phyloP scores from a whole-genome alignment of 108 stramenopile species.

The Cyclotella sp. region DNA sequence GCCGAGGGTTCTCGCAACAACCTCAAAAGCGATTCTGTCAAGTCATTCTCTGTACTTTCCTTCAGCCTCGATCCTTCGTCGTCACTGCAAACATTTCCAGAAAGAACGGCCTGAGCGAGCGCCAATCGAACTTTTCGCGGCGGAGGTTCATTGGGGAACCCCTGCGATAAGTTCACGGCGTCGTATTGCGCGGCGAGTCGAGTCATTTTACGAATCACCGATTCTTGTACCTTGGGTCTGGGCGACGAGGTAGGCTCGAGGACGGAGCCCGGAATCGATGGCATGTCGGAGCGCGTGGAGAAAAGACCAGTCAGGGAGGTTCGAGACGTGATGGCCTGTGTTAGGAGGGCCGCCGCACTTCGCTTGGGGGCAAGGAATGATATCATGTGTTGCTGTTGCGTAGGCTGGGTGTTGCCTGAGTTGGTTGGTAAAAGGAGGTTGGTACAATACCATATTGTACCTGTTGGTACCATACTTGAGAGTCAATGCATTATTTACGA shows the following conservation, averaged over 20 bases:
- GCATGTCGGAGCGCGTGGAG: background rate
- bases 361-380: background rate
- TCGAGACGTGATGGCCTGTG: background rate
- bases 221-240: constrained; percentile 55
- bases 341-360: constrained; percentile 7
- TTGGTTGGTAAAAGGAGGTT: too few species aligned
- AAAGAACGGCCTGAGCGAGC: constrained; percentile 61
- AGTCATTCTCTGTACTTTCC: constrained; percentile 13
- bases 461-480: too few species aligned
- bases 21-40: constrained; percentile 23
- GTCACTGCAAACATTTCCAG: constrained; percentile 44
- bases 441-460: too few species aligned
- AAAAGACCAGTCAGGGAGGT: background rate
- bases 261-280: background rate
- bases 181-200: constrained; percentile 61
- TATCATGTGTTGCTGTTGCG: background rate
- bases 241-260: background rate
- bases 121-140: constrained; percentile 57
- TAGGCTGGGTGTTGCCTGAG: too few species aligned
- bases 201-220: constrained; percentile 77
- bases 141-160: constrained; percentile 77
- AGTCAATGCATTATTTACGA: too few species aligned
- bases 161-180: constrained; percentile 72
- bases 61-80: constrained; percentile 25
- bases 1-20: constrained; percentile 16